These are phyloP conservation scores for Penicillium janthinellum DNA, from an alignment of 2,329 filamentous ascomycete genomes.

Conservation along the genomic window DNA sequence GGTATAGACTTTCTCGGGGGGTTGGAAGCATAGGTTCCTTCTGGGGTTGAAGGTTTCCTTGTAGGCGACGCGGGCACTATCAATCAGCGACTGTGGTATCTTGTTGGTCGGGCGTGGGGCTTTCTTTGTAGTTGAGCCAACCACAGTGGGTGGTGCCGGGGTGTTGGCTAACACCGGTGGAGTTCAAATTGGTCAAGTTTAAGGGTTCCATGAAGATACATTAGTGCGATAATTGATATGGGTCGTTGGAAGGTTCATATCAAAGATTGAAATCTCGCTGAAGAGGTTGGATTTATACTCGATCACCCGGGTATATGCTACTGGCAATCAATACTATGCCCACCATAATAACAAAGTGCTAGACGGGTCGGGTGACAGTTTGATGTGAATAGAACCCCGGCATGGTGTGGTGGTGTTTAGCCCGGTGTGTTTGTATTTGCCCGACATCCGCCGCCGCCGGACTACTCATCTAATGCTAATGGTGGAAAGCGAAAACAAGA, in stretches of 20 bases:
- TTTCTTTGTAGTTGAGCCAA: background rate
- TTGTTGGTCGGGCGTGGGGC: background rate
- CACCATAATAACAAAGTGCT: background rate
- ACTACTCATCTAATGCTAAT: background rate
- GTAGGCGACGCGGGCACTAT: background rate
- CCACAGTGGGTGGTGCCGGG: background rate
- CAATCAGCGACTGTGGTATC: background rate
- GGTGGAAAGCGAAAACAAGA: background rate
- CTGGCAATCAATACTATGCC: background rate
- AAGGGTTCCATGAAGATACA: background rate
- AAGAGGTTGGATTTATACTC: background rate
- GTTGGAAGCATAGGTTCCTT: background rate
- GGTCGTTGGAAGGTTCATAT: background rate
- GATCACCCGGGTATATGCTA: background rate
- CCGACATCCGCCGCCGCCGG: background rate
- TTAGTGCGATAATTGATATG: background rate
- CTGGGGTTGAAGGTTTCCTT: background rate
- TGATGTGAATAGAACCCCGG: background rate
- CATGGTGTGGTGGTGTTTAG: background rate
- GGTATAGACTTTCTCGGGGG: background rate
- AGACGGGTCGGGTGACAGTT: background rate
- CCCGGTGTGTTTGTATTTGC: background rate
- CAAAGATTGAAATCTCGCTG: background rate
- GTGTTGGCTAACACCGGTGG: background rate
- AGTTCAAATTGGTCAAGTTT: background rate